Percentiles rank a stretch among this genome's conserved stretches.
These are phyloP conservation scores for Colletotrichum coccodes DNA, from an alignment of 2,329 filamentous ascomycete species.

Conservation along the genomic window DNA sequence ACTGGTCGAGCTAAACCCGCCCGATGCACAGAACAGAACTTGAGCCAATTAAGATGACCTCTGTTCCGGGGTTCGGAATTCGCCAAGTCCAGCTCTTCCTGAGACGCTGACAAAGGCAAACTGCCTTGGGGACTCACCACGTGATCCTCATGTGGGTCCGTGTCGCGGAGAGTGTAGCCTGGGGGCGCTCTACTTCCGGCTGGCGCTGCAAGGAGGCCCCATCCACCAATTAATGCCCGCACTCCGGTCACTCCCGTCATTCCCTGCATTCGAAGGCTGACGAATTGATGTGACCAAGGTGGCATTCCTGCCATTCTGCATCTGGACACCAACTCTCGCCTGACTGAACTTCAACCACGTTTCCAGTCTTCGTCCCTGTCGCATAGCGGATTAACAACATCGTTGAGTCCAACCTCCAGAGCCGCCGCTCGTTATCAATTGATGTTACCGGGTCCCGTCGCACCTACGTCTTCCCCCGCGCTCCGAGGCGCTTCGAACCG, in stretches of 20 bases:
- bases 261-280: slow-evolving; percentile 29
- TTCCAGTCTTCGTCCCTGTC: neutral
- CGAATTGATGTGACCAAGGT: slow-evolving; percentile 23
- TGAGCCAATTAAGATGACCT: neutral
- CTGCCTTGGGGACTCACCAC: accelerated
- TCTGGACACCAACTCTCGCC: neutral
- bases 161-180: slow-evolving; percentile 2
- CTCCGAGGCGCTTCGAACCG: slow-evolving; percentile 7
- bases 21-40: neutral
- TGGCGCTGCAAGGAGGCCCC: slow-evolving; percentile 18
- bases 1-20: no score
- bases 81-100: neutral
- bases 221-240: slow-evolving; percentile 28
- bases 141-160: neutral
- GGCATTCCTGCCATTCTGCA: slow-evolving; percentile 2
- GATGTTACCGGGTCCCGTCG: slow-evolving; percentile 3
- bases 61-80: neutral
- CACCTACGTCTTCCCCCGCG: slow-evolving; percentile 5
- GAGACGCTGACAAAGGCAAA: neutral
- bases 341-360: neutral
- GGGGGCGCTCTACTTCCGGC: neutral
- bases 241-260: slow-evolving; percentile 20
- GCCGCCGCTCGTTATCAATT: slow-evolving; percentile 1
- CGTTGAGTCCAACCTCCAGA: neutral
- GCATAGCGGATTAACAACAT: neutral